Conservation (phyloP, 2,329 filamentous ascomycete genomes). For the Paecilomyces niveus region DNA sequence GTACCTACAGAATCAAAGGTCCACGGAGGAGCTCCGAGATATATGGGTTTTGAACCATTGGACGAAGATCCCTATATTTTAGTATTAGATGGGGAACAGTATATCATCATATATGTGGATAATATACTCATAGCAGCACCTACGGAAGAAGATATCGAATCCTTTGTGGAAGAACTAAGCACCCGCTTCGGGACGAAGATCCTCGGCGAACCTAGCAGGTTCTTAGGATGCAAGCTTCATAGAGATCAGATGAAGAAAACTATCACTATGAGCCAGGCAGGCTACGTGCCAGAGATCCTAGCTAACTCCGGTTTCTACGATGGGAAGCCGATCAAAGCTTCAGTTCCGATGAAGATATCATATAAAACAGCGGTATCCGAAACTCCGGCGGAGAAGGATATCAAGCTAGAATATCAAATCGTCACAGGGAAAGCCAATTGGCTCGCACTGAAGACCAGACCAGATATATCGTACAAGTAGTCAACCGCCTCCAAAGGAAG, state of each 20-base stretch:
- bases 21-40: background rate
- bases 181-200: background rate
- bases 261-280: background rate
- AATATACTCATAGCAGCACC: background rate
- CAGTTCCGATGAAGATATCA: background rate
- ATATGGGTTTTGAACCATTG: background rate
- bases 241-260: background rate
- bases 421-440: no score
- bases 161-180: background rate
- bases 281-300: background rate
- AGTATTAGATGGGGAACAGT: background rate
- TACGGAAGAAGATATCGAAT: background rate
- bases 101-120: background rate
- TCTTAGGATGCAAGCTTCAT: background rate
- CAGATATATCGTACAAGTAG: background rate
- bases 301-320: background rate
- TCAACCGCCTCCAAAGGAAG: background rate
- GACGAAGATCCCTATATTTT: background rate
- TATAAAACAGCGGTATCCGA: background rate
- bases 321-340: background rate
- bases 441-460: background rate
- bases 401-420: no score
- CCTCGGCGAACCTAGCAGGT: background rate
- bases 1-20: background rate
- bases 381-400: no score